phyloP scores from a whole-genome alignment of 306 rosid genomes.

The Trifolium subterraneum region DNA sequence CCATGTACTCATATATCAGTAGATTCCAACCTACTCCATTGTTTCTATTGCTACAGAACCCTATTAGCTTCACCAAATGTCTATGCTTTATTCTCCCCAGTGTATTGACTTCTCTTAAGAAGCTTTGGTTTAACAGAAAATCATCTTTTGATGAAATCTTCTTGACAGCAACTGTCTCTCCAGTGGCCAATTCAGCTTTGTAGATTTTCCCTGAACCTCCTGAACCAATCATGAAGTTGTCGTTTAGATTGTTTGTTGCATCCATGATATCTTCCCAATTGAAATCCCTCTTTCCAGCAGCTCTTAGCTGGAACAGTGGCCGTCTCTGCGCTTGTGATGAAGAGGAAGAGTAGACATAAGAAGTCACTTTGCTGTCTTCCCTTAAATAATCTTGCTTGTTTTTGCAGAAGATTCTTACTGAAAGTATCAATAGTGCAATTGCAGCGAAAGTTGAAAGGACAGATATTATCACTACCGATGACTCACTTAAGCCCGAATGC shows the following conservation, averaged over 20 bases:
- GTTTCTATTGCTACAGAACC: conserved; percentile 74
- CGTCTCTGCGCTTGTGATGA: conserved; percentile 75
- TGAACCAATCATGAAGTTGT: conserved; percentile 80
- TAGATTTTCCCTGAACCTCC: conserved; percentile 95
- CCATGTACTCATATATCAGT: conserved; percentile 87
- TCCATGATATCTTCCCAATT: conserved; percentile 90
- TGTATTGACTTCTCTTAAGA: conserved; percentile 81
- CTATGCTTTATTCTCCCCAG: conserved; percentile 90
- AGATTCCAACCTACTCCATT: conserved; percentile 72
- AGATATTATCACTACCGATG: conserved; percentile 62
- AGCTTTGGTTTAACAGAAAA: conserved; percentile 72
- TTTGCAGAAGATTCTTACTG: conserved; percentile 53
- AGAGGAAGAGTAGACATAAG: conserved; percentile 67
- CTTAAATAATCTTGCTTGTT: conserved; percentile 53
- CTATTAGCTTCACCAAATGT: conserved; percentile 88
- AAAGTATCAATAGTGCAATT: conserved; percentile 61
- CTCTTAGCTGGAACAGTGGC: conserved; percentile 64
- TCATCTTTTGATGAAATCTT: conserved; percentile 82
- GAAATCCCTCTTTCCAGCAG: conserved; percentile 63
- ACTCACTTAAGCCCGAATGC: conserved; percentile 56
- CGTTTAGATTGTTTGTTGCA: conserved; percentile 77
- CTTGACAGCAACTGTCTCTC: conserved; percentile 88
- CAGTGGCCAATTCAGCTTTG: conserved; percentile 72
- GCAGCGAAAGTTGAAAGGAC: conserved; percentile 72
- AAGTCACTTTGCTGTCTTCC: conserved; percentile 60